Conservation (phyloP, 352 stramenopile genomes). For the Pythium aphanidermatum region DNA sequence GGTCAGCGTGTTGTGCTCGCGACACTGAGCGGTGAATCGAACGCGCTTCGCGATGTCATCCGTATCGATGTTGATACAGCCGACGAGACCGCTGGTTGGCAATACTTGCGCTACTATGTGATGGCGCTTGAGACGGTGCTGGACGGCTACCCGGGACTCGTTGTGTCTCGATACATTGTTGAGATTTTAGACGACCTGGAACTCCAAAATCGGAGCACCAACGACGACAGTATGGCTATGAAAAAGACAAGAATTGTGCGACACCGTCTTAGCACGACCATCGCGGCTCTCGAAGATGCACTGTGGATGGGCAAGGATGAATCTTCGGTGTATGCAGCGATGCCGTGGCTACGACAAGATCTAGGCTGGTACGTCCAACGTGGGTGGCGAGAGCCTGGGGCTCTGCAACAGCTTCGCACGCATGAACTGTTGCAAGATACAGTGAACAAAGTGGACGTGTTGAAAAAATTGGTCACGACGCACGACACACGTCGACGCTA, state of each 20-base stretch:
- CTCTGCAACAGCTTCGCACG: constrained; percentile 4
- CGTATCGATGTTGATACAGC: constrained; percentile 9
- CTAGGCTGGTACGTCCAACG: constrained; percentile 12
- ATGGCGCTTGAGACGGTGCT: constrained; percentile 19
- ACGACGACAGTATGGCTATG: neutral
- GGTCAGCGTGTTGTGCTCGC: constrained; percentile 5
- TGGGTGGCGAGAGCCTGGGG: constrained; percentile 1
- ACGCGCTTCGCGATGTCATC: constrained; percentile 6
- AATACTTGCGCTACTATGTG: constrained; percentile 10
- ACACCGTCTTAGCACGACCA: constrained; percentile 5
- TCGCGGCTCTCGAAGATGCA: constrained; percentile 4
- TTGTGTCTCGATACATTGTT: constrained; percentile 13
- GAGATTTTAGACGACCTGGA: too few species aligned
- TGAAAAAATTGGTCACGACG: constrained; percentile 7
- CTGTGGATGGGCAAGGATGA: constrained; percentile 9
- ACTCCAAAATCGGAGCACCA: neutral
- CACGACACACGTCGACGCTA: constrained; percentile 2
- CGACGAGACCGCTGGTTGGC: constrained; percentile 2
- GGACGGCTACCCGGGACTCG: constrained; percentile 16
- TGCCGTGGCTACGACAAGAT: constrained; percentile 10
- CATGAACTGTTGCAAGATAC: constrained; percentile 6
- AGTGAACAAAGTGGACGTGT: constrained; percentile 9
- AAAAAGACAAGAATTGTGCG: neutral
- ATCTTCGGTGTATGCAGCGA: neutral
- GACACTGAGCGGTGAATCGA: neutral